Conservation (phyloP, 305 asterid species). For the Fraxinus nigra region DNA sequence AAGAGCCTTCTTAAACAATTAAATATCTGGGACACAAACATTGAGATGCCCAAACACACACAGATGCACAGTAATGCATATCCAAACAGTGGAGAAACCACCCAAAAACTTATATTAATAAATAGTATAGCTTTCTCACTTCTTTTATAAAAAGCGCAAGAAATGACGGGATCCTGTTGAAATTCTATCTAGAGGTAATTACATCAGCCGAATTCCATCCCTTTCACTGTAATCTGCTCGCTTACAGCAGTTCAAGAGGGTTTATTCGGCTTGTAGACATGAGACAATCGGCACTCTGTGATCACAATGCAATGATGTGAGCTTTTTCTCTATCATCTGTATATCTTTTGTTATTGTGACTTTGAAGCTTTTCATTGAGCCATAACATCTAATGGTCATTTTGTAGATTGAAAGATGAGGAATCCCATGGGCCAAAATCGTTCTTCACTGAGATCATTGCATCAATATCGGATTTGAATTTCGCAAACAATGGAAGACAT, state of each 20-base stretch:
- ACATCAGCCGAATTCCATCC: conserved; percentile 89
- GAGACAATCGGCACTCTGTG: conserved; percentile 88
- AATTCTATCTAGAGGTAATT: conserved; percentile 61
- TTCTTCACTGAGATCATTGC: conserved; percentile 81
- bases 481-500: conserved; percentile 78
- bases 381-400: conserved; percentile 18
- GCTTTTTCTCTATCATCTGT: conserved; percentile 22
- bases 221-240: conserved; percentile 78
- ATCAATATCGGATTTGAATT: conserved; percentile 78
- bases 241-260: conserved; percentile 85
- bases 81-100: neutral
- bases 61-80: neutral
- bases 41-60: neutral
- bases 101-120: neutral
- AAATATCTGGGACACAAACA: neutral
- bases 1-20: neutral
- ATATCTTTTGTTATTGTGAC: conserved; percentile 6
- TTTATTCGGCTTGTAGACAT: conserved; percentile 74
- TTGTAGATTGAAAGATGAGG: conserved; percentile 66
- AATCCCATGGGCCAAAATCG: conserved; percentile 54
- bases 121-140: conserved; percentile 13
- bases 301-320: conserved; percentile 63
- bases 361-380: conserved; percentile 12
- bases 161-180: conserved; percentile 26
- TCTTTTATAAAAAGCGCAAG: conserved; percentile 16